Evolutionary conservation across 352 stramenopile genomes (phyloP).

Genomic region (Phytophthora citrophthora): DNA sequence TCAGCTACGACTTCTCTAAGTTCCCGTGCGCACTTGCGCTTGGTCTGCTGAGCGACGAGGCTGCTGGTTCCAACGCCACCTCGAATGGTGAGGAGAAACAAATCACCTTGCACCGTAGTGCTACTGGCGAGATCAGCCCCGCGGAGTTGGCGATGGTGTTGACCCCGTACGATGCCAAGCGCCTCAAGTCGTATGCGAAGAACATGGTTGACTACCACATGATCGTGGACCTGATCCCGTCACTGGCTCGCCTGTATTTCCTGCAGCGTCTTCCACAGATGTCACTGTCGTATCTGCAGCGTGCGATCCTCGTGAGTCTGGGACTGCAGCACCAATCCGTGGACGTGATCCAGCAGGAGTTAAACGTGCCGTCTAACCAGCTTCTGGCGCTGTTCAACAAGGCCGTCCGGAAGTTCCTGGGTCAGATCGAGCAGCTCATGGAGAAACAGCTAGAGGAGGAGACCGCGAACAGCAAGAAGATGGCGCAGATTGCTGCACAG

Average conservation of each 20-base stretch:
- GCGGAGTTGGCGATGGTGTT: constrained; percentile 93
- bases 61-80: constrained; percentile 30
- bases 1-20: constrained; percentile 93
- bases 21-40: constrained; percentile 93
- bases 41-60: constrained; percentile 85
- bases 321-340: constrained; percentile 94
- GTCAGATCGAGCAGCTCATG: constrained; percentile 78
- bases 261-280: constrained; percentile 92
- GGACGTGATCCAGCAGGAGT: constrained; percentile 93
- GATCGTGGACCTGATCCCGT: constrained; percentile 97
- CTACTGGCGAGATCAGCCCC: constrained; percentile 78
- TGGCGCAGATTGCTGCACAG: constrained; percentile 52
- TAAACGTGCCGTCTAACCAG: constrained; percentile 96
- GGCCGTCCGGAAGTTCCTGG: constrained; percentile 90
- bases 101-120: constrained; percentile 60
- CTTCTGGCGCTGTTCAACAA: constrained; percentile 99
- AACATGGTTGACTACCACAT: constrained; percentile 99
- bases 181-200: constrained; percentile 97
- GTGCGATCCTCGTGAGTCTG: constrained; percentile 95
- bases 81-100: constrained; percentile 24
- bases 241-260: constrained; percentile 96
- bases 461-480: constrained; percentile 60
- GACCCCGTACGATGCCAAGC: constrained; percentile 98
- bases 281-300: constrained; percentile 95
- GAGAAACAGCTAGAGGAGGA: constrained; percentile 89